These are phyloP conservation scores for Colletotrichum sp. DNA, from an alignment of 2,329 filamentous ascomycete genomes.

Conservation along the genomic window DNA sequence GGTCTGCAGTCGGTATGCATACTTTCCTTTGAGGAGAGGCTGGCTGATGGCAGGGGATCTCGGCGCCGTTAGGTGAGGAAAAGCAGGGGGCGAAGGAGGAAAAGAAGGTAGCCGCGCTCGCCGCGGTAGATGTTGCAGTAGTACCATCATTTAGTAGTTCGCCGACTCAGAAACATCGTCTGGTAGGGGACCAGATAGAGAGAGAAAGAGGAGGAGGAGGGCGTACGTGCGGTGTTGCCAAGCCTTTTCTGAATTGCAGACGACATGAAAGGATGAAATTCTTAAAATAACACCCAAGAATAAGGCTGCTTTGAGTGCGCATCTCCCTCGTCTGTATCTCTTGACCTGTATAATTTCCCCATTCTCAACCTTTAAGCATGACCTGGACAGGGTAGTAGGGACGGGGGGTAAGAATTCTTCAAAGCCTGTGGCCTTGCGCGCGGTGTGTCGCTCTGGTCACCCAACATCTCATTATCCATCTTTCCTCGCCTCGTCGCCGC, in stretches of 20 bases:
- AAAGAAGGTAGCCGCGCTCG: background rate
- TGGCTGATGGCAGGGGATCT: background rate
- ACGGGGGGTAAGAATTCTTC: conserved; percentile 1
- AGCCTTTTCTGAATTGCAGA: background rate
- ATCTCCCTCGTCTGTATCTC: conserved; percentile 2
- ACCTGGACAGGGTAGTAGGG: background rate
- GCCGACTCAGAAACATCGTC: background rate
- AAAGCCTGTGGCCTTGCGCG: background rate
- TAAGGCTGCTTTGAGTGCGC: conserved; percentile 6
- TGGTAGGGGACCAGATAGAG: background rate
- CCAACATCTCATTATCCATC: conserved; percentile 1
- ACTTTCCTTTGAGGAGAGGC: conserved; percentile 12
- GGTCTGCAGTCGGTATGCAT: conserved; percentile 13
- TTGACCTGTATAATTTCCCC: background rate
- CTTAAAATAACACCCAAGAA: conserved; percentile 4
- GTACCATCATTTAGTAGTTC: background rate
- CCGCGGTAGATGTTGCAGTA: conserved; percentile 1
- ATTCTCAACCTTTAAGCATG: background rate
- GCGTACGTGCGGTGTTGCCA: background rate
- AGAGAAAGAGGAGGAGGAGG: background rate
- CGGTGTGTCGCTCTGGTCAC: background rate
- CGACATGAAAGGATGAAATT: conserved; percentile 8
- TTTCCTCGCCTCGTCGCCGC: background rate
- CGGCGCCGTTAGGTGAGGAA: background rate
- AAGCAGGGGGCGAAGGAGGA: background rate